These are phyloP conservation scores for Colletotrichum limetticola DNA, from an alignment of 2,329 filamentous ascomycete genomes.

Conservation along the genomic window DNA sequence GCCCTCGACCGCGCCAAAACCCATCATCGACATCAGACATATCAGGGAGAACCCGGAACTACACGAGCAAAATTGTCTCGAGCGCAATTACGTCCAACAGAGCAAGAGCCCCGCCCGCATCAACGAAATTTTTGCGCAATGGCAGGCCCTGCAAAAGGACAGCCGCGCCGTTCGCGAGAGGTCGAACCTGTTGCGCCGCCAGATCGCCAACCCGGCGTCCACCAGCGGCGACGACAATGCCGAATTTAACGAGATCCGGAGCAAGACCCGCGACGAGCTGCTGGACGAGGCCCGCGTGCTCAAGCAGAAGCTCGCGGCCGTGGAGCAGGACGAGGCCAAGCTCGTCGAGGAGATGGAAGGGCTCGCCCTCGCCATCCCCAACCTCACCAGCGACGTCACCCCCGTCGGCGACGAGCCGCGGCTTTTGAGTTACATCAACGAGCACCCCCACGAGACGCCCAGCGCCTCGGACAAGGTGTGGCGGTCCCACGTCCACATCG, in stretches of 20 bases:
- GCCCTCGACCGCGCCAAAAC: conserved; percentile 80
- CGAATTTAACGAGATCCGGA: conserved; percentile 45
- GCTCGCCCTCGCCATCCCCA: conserved; percentile 84
- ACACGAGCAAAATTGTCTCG: conserved; percentile 83
- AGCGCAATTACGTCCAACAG: conserved; percentile 80
- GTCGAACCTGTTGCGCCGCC: conserved; percentile 71
- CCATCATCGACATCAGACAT: conserved; percentile 84
- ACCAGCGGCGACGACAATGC: conserved; percentile 54
- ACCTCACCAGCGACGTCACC: conserved; percentile 82
- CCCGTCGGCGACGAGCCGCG: conserved; percentile 75
- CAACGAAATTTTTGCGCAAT: conserved; percentile 64
- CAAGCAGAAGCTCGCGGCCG: conserved; percentile 69
- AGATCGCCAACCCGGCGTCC: conserved; percentile 63
- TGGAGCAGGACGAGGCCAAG: conserved; percentile 71
- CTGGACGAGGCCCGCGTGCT: conserved; percentile 72
- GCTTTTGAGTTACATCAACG: conserved; percentile 83
- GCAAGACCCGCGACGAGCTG: conserved; percentile 60
- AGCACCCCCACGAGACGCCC: conserved; percentile 60
- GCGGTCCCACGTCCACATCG: conserved; percentile 88
- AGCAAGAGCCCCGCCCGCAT: conserved; percentile 67
- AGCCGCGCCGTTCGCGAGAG: conserved; percentile 71
- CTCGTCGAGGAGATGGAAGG: conserved; percentile 74
- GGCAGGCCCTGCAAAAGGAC: conserved; percentile 69
- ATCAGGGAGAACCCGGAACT: conserved; percentile 87
- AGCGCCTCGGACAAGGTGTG: conserved; percentile 57